These are phyloP conservation scores for Ophiostoma quercus DNA, from an alignment of 2,329 filamentous ascomycete species.

Conservation along the genomic window DNA sequence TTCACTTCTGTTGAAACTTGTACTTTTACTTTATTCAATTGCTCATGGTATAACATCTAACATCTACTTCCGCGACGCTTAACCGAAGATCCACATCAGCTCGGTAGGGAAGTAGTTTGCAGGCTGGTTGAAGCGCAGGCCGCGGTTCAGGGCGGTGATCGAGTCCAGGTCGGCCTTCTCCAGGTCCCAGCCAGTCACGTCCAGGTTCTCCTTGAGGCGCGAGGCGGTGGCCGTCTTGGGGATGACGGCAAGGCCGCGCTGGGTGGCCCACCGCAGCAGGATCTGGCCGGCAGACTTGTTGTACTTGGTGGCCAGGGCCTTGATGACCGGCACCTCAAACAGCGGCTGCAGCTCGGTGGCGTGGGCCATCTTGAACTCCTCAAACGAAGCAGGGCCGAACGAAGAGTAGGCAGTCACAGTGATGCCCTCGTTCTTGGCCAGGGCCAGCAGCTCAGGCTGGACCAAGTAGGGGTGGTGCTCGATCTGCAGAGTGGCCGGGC, in stretches of 20 bases:
- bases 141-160: slow-evolving; percentile 50
- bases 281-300: slow-evolving; percentile 73
- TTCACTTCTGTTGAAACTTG: neutral
- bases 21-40: neutral
- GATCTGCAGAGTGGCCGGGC: slow-evolving; percentile 73
- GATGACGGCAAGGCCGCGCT: slow-evolving; percentile 74
- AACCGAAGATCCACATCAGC: slow-evolving; percentile 54
- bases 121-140: slow-evolving; percentile 58
- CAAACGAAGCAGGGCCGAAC: slow-evolving; percentile 73
- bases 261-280: slow-evolving; percentile 80
- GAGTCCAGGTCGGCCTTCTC: slow-evolving; percentile 49
- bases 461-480: slow-evolving; percentile 84
- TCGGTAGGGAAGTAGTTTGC: slow-evolving; percentile 49
- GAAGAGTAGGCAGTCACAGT: slow-evolving; percentile 77
- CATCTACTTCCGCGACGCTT: slow-evolving; percentile 29
- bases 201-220: slow-evolving; percentile 51
- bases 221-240: slow-evolving; percentile 57
- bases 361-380: slow-evolving; percentile 68
- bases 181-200: slow-evolving; percentile 52
- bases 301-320: slow-evolving; percentile 61
- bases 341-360: slow-evolving; percentile 56
- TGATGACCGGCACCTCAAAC: slow-evolving; percentile 63
- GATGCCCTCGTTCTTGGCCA: slow-evolving; percentile 65
- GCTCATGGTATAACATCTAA: neutral
- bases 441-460: slow-evolving; percentile 64